Percentiles rank a stretch among this genome's conserved stretches.
Evolutionary conservation across 768 basidiomycete species (phyloP).

Genomic region (Pulveroboletus sp.): DNA sequence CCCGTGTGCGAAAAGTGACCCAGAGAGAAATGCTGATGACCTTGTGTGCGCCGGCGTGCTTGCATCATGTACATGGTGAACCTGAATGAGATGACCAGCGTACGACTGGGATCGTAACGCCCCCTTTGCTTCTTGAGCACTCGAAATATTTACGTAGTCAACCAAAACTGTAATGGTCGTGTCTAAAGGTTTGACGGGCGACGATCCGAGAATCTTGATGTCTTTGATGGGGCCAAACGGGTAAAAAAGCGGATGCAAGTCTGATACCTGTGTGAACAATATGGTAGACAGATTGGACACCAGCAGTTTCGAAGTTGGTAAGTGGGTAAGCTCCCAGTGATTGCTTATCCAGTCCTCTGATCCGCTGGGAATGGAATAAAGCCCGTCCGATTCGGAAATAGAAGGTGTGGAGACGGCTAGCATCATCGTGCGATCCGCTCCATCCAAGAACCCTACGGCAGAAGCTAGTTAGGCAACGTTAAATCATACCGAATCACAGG

Average conservation of each 20-base stretch:
- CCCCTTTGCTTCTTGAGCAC: conserved; percentile 63
- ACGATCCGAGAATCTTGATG: conserved; percentile 44
- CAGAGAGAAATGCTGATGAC: conserved; percentile 7
- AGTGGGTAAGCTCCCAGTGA: conserved; percentile 30
- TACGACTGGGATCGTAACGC: conserved; percentile 60
- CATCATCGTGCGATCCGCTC: conserved; percentile 68
- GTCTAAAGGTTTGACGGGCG: conserved; percentile 29
- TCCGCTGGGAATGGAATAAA: conserved; percentile 21
- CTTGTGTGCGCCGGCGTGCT: conserved; percentile 2
- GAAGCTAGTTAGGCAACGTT: conserved; percentile 3
- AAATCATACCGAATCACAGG: neutral
- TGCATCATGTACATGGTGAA: conserved; percentile 32
- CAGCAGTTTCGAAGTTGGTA: conserved; percentile 50
- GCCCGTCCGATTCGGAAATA: conserved; percentile 25
- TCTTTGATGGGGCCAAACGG: conserved; percentile 68
- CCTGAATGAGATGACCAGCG: conserved; percentile 40
- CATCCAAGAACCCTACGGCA: conserved; percentile 66
- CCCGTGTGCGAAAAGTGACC: conserved; percentile 6
- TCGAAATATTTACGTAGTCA: conserved; percentile 51
- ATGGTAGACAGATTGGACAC: conserved; percentile 62
- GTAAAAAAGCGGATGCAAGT: conserved; percentile 67
- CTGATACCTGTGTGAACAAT: conserved; percentile 61
- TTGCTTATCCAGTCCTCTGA: conserved; percentile 30
- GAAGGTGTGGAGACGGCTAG: conserved; percentile 45
- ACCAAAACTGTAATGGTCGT: conserved; percentile 54